phyloP scores from a whole-genome alignment of 306 rosid genomes.

The Benincasa hispida region DNA sequence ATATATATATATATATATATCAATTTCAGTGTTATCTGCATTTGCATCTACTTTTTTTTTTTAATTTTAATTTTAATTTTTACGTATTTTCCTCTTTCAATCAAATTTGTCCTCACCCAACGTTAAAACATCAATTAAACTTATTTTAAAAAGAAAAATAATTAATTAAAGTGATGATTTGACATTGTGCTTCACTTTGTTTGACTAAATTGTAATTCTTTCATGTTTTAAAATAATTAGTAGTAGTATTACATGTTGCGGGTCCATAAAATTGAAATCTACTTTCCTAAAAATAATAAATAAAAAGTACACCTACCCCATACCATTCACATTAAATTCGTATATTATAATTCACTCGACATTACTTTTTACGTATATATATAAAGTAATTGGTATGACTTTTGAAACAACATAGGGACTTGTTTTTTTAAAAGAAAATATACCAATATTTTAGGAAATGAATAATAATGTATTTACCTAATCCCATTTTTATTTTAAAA shows the following conservation, averaged over 20 bases:
- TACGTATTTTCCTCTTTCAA: too few relatives aligned
- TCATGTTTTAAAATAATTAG: too few relatives aligned
- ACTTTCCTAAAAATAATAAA: too few relatives aligned
- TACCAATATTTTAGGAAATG: not conserved
- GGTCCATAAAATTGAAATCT: too few relatives aligned
- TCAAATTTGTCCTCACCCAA: not conserved
- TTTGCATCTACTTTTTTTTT: too few relatives aligned
- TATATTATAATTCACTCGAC: not conserved
- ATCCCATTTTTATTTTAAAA: not conserved
- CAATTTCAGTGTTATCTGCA: too few relatives aligned
- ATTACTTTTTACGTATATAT: not conserved
- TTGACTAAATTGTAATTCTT: not conserved
- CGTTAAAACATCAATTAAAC: not conserved
- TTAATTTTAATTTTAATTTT: too few relatives aligned
- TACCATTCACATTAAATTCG: not conserved
- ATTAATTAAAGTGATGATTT: not conserved
- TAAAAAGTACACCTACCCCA: too few relatives aligned
- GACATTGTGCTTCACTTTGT: not conserved
- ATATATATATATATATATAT: too few relatives aligned
- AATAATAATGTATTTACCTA: not conserved
- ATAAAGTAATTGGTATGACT: not conserved
- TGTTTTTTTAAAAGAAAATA: too few relatives aligned
- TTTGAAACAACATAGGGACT: too few relatives aligned
- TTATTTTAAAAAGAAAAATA: not conserved
- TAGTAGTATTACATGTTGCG: too few relatives aligned